Evolutionary conservation across 495 filamentous ascomycete species (phyloP), one percentile per base, ranked within the genome.

Genomic region (Parathielavia appendiculata): DNA sequence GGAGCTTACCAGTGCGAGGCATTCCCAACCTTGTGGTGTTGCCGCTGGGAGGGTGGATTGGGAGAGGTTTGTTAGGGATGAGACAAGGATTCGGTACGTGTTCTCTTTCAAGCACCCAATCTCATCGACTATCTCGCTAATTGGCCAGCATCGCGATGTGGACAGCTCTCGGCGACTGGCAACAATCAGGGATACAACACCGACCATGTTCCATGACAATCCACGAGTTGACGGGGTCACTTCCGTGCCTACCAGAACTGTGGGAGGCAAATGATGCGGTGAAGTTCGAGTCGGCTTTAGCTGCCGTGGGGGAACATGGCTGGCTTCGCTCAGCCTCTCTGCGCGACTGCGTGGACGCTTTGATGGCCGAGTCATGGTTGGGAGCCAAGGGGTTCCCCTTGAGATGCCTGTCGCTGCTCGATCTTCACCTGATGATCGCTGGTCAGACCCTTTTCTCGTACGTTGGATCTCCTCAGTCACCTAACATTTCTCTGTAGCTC

Each of bases 181-280:
- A 63, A 32, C 51, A 63, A 14, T n/a, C 20, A 14, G 61, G 61
- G n/a, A 34, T 63, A 16, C 43, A 47, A 11, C 56, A 51, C 14
- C 8, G 16, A 2, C 61, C 61, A 1, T 22, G 44, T 1, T 19
- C 52, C 5, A 55, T 55, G 40, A 51, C 57, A 4, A 48, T 48
- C 1, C 35, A 44, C 40, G 57, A 63, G 41, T 30, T 63, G 45
- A 59, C 39, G 0, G 56, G 39, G 2, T 51, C 56, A 9, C 16
- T 56, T 10, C 61, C 61, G 12, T 52, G 51, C 17, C 30, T 56
- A 12, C 52, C 36, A 9, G 14, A 50, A 12, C 46, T 63, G 11
- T 63, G 61, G 61, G 61, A 63, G 34, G 61, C 56, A 0, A 46
- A 56, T 4, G 26, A 39, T 10, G 39, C 51, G 7, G 34, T 34